Conservation (phyloP, 345 rosid species). For the Punica granatum region DNA sequence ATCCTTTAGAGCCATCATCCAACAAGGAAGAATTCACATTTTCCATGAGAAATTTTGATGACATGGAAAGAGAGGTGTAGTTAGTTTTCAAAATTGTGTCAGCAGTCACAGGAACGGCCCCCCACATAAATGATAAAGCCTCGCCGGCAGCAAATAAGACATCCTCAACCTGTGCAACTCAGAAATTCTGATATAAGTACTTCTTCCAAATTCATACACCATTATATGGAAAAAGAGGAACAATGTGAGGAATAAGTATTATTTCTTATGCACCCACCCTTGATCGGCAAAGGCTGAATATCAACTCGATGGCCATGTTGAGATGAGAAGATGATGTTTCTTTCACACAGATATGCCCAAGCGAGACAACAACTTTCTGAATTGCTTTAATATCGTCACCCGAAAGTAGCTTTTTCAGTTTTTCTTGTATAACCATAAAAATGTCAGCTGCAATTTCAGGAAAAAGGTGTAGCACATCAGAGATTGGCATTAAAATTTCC, state of each 20-base stretch:
- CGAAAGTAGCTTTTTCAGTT: conserved; percentile 65
- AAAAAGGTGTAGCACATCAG: neutral
- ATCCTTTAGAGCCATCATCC: conserved; percentile 27
- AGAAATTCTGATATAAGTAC: conserved; percentile 12
- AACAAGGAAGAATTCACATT: conserved; percentile 49
- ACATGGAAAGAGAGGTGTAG: conserved; percentile 75
- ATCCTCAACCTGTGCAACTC: conserved; percentile 77
- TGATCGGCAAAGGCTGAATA: conserved; percentile 78
- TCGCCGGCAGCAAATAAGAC: conserved; percentile 94
- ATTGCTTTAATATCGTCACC: conserved; percentile 81
- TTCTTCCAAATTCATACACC: conserved; percentile 4
- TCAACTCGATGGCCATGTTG: conserved; percentile 61
- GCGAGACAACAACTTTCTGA: conserved; percentile 67
- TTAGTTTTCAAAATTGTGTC: conserved; percentile 84
- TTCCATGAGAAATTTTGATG: conserved; percentile 80
- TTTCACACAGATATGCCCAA: conserved; percentile 73
- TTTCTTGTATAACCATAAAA: conserved; percentile 54
- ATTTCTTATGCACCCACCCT: conserved; percentile 44
- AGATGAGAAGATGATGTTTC: conserved; percentile 62
- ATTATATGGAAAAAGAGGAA: neutral
- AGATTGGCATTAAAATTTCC: neutral
- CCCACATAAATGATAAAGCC: conserved; percentile 91
- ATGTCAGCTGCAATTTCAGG: conserved; percentile 37
- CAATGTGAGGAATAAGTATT: neutral
- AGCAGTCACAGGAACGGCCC: conserved; percentile 81